Evolutionary conservation across 2,329 filamentous ascomycete genomes (phyloP).

Genomic region (Orbilia quercus): DNA sequence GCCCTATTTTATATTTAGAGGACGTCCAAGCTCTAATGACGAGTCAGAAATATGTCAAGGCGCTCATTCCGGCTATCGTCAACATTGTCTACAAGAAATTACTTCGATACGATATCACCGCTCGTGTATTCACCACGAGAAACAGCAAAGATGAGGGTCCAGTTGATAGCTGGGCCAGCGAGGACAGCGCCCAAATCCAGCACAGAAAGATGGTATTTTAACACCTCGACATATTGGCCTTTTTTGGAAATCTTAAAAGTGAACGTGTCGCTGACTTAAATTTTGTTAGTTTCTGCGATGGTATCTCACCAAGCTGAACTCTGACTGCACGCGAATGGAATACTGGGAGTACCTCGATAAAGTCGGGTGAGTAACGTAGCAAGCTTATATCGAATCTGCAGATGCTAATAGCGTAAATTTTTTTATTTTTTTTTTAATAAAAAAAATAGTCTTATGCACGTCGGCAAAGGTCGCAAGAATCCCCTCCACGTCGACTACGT

Average conservation of each 20-base stretch:
- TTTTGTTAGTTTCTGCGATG: slow-evolving; percentile 67
- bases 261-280: neutral
- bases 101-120: slow-evolving; percentile 82
- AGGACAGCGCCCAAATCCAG: slow-evolving; percentile 52
- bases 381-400: too few species aligned
- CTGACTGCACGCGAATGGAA: slow-evolving; percentile 78
- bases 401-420: neutral
- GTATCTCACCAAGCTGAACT: slow-evolving; percentile 79
- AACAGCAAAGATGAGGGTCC: slow-evolving; percentile 74
- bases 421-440: slow-evolving; percentile 75
- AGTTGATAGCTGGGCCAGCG: slow-evolving; percentile 62
- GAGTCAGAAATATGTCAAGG: slow-evolving; percentile 80
- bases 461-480: slow-evolving; percentile 75
- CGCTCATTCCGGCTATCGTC: slow-evolving; percentile 83
- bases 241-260: neutral
- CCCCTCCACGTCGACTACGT: slow-evolving; percentile 83
- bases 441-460: slow-evolving; percentile 46
- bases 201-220: slow-evolving; percentile 53
- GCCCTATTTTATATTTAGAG: slow-evolving; percentile 64
- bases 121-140: slow-evolving; percentile 75
- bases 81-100: slow-evolving; percentile 88
- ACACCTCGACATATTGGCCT: slow-evolving; percentile 27
- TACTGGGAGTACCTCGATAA: slow-evolving; percentile 89
- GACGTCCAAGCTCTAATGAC: slow-evolving; percentile 77
- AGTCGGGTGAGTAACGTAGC: slow-evolving; percentile 72